Base-by-base conservation (phyloP, 1,139 yeast genomes). In the Arxiozyma bovina region DNA sequence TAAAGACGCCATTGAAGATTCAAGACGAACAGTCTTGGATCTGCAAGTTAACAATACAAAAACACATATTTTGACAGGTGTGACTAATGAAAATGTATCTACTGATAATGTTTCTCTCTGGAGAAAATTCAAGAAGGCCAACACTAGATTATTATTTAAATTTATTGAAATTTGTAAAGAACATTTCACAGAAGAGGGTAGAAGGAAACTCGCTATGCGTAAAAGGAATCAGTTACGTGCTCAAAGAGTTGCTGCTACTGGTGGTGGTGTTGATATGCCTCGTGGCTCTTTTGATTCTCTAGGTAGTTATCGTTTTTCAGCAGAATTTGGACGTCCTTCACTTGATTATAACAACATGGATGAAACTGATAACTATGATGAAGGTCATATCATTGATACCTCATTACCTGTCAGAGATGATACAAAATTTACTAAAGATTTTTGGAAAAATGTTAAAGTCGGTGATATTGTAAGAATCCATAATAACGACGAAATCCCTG, bases 1-100 rank as follows among this genome's bases (percentile, higher is more conserved):
- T 58, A 91, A 91, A 69, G 99, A 93, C 73, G 97, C 96, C 0
- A 77, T 93, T 59, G 99, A 93, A 71, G 99, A 93, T 72, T 91
- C 89, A 55, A 80, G 94, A 63, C 81, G 99, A 68, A 84, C 89
- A 0, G 73, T 79, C 3, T 77, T 85, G 60, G 99, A 93, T 71
- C 73, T 82, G 61, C 96, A 91, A 64, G 82, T 93, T 61, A 93
- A 93, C 68, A 91, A 93, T 68, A 86, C 91, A 9, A 81, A 86
- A 20, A 87, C 96, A 1, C 95, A 88, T 68, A 76, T 88, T 53
- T 73, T 93, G 46, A 71, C 73, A 45, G 93, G 96, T 38, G 70
- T 87, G 57, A 75, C 77, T 46, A 93, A 93, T 70, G 80, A 80
- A 41, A 93, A 93, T 66, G 89, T 86, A n/a, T 73, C 80, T n/a